Base-by-base conservation (phyloP, 2,329 filamentous ascomycete genomes). In the Xylariaceae sp. region DNA sequence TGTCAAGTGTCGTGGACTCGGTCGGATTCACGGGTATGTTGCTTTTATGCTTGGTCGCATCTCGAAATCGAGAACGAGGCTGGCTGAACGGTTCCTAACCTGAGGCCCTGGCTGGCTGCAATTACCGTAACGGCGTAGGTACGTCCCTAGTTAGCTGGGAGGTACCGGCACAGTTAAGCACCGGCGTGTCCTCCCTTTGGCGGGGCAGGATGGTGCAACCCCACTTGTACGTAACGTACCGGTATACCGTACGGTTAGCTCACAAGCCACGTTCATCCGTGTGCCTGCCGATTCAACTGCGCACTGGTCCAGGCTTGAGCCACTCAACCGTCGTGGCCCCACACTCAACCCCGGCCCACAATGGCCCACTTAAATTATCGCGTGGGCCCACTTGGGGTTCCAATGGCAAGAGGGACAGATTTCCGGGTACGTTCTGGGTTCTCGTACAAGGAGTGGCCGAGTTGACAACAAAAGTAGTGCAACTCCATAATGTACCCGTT, bases 371-470 rank as follows among this genome's bases (percentile, higher is more conserved):
- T 6, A 22, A 34, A 34, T 26, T 26, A 26, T 15, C 10, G 6
- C 5, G 10, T 13, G 10, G 55, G 15, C 51, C 56, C 54, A 56
- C 54, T 37, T 8, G 53, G 44, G 49, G 58, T 61, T 62, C 56
- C 40, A 13, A 13, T 22, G 40, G n/a, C 40, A 65, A 61, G 61
- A 65, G 64, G 63, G 63, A 66, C 65, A 67, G 61, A 67, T 66
- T 65, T 62, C 61, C 59, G 58, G 54, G 32, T 34, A 13, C 32
- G 13, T 34, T 34, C 13, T 54, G 56, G 55, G 43, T 41, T 49
- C 26, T 13, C 34, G 46, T 45, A 49, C 29, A 30, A 18, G 15
- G 5, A 7, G 36, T 37, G n/a, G 36, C 5, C 15, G 12, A 16
- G 8, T 26, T n/a, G 18, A n/a, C 21, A 9, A 4, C 7, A 3